phyloP scores from a whole-genome alignment of 1,284 basidiomycete genomes.

The Leccinum fuscescens region DNA sequence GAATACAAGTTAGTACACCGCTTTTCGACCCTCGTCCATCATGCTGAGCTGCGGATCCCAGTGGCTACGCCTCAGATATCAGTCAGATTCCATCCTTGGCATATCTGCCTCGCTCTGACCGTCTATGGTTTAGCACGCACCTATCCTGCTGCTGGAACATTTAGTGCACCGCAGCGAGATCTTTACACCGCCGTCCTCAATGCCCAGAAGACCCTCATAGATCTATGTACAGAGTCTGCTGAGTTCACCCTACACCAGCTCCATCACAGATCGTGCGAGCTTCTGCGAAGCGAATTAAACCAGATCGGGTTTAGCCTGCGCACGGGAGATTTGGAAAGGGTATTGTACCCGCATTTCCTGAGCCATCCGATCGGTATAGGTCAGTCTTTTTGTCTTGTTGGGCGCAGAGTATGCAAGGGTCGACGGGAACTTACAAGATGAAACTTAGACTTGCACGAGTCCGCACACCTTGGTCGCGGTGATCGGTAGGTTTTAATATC shows the following conservation, averaged over 20 bases:
- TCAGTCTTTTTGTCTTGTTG: conserved; percentile 31
- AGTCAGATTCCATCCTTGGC: conserved; percentile 47
- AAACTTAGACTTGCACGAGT: conserved; percentile 75
- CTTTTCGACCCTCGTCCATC: neutral
- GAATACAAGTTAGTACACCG: conserved; percentile 70
- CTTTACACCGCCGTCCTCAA: conserved; percentile 85
- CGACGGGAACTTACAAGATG: conserved; percentile 17
- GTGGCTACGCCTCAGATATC: conserved; percentile 95
- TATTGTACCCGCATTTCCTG: conserved; percentile 85
- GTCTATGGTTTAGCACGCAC: conserved; percentile 64
- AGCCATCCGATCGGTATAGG: conserved; percentile 86
- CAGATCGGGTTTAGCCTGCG: conserved; percentile 79
- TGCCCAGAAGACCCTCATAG: conserved; percentile 70
- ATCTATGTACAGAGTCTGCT: conserved; percentile 56
- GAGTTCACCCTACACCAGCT: conserved; percentile 71
- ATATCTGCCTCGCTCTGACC: conserved; percentile 10
- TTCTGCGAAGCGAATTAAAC: conserved; percentile 73
- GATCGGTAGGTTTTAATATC: conserved; percentile 34
- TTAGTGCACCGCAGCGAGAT: conserved; percentile 80
- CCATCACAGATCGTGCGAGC: conserved; percentile 72
- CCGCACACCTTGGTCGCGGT: conserved; percentile 49
- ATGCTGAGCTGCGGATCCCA: conserved; percentile 33
- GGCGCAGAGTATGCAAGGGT: conserved; percentile 6
- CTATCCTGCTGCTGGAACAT: conserved; percentile 81
- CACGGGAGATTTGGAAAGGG: conserved; percentile 67